A percentile compares a stretch with the other conserved stretches of the same genome.
phyloP scores from a whole-genome alignment of 805 yeast genomes.

The Starmerella bacillaris region DNA sequence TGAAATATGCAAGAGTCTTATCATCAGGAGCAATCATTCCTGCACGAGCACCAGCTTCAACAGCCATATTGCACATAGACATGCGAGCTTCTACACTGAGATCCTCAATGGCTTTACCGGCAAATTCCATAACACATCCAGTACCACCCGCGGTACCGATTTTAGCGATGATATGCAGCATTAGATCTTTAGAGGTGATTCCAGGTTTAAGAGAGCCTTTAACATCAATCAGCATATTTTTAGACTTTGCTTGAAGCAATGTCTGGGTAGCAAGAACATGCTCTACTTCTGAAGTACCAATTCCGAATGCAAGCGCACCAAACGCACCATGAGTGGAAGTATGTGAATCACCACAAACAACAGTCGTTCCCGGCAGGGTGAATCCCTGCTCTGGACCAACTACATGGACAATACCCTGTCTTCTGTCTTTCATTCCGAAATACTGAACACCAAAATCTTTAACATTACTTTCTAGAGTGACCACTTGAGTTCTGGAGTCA shows the following conservation, averaged over 20 bases:
- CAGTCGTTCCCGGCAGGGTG: conserved; percentile 95
- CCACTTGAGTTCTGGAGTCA: conserved; percentile 82
- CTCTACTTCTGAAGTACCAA: conserved; percentile 98
- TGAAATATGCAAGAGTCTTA: conserved; percentile 67
- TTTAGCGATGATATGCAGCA: conserved; percentile 83
- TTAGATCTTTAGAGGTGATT: conserved; percentile 87
- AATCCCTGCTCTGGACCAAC: conserved; percentile 99
- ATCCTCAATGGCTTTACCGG: conserved; percentile 81
- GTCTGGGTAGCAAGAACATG: conserved; percentile 98
- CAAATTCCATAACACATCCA: conserved; percentile 89
- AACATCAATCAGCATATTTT: conserved; percentile 80
- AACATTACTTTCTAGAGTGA: conserved; percentile 84
- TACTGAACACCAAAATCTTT: conserved; percentile 75
- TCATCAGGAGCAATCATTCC: conserved; percentile 98
- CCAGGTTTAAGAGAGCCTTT: conserved; percentile 75
- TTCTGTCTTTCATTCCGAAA: conserved; percentile 82
- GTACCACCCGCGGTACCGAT: conserved; percentile 99
- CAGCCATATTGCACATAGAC: conserved; percentile 99
- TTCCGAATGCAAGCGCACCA: conserved; percentile 94
- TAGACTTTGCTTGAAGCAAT: conserved; percentile 74
- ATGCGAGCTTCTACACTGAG: conserved; percentile 94
- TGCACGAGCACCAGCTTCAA: conserved; percentile 98
- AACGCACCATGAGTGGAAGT: conserved; percentile 98
- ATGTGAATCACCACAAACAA: conserved; percentile 98
- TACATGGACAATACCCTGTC: conserved; percentile 97